phyloP scores from a whole-genome alignment of 176 grass and related monocot species.

The Sorghum bicolor region Sorghum_bicolor_NCBIv3 NC_012879.2:5244501-5245000 shows the following conservation, averaged over 20 bases:
- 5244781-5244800: slow-evolving; percentile 86
- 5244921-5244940: slow-evolving; percentile 95
- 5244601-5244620: not conserved
- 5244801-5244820: slow-evolving; percentile 60
- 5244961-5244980: slow-evolving; percentile 76
- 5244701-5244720: slow-evolving; percentile 64
- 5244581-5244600: not conserved
- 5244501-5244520: not conserved
- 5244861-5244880: slow-evolving; percentile 87
- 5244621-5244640: not conserved
- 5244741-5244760: slow-evolving; percentile 64
- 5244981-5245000: slow-evolving; percentile 84
- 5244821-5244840: slow-evolving; percentile 74
- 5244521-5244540: not conserved
- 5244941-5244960: slow-evolving; percentile 71
- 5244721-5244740: slow-evolving; percentile 62
- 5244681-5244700: slow-evolving; percentile 77
- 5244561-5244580: not conserved
- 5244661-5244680: slow-evolving; percentile 68
- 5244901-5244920: slow-evolving; percentile 94
- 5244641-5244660: slow-evolving; percentile 14
- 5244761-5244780: slow-evolving; percentile 77
- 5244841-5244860: slow-evolving; percentile 73
- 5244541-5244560: slow-evolving; percentile 3
- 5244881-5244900: slow-evolving; percentile 83